phyloP scores from a whole-genome alignment of 2,329 filamentous ascomycete species.

The Pyrenochaeta sp. region DNA sequence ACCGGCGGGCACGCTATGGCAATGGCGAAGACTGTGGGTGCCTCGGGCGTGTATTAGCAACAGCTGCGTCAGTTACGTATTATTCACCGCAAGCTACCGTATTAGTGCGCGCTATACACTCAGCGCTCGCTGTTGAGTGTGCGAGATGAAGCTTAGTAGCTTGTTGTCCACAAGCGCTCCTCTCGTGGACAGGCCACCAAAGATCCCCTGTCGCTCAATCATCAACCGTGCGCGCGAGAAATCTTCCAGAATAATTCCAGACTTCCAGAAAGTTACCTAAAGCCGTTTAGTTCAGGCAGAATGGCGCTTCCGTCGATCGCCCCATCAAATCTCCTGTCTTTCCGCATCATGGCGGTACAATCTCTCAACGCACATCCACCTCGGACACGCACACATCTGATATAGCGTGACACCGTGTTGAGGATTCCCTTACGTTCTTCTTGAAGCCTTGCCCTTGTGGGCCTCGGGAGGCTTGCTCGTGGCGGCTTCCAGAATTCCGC shows the following conservation, averaged over 20 bases:
- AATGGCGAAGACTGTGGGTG: slow-evolving; percentile 5
- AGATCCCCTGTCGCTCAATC: slow-evolving; percentile 22
- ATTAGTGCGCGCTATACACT: slow-evolving; percentile 5
- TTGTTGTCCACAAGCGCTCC: slow-evolving; percentile 33
- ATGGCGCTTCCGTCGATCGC: slow-evolving; percentile 36
- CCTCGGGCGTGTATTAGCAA: slow-evolving; percentile 5
- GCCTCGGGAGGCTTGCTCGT: slow-evolving; percentile 24
- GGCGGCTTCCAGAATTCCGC: slow-evolving; percentile 29
- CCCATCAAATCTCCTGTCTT: slow-evolving; percentile 26
- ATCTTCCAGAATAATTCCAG: slow-evolving; percentile 32
- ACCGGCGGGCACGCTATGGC: slow-evolving; percentile 6
- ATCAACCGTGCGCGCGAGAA: slow-evolving; percentile 26
- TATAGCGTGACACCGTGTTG: slow-evolving; percentile 26
- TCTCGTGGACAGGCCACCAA: slow-evolving; percentile 1
- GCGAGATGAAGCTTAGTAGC: slow-evolving; percentile 10
- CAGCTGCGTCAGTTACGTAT: slow-evolving; percentile 20
- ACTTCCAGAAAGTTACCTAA: slow-evolving; percentile 47
- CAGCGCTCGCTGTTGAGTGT: slow-evolving; percentile 11
- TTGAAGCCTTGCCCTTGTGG: slow-evolving; percentile 9
- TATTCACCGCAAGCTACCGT: slow-evolving; percentile 8
- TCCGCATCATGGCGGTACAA: slow-evolving; percentile 27
- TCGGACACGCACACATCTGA: slow-evolving; percentile 11
- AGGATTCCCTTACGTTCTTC: slow-evolving; percentile 16
- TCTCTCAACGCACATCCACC: slow-evolving; percentile 20
- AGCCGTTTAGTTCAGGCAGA: slow-evolving; percentile 26